A percentile compares a stretch with the other conserved stretches of the same genome.
Conservation (phyloP, 306 rosid genomes). For the Cucumis melo region DNA sequence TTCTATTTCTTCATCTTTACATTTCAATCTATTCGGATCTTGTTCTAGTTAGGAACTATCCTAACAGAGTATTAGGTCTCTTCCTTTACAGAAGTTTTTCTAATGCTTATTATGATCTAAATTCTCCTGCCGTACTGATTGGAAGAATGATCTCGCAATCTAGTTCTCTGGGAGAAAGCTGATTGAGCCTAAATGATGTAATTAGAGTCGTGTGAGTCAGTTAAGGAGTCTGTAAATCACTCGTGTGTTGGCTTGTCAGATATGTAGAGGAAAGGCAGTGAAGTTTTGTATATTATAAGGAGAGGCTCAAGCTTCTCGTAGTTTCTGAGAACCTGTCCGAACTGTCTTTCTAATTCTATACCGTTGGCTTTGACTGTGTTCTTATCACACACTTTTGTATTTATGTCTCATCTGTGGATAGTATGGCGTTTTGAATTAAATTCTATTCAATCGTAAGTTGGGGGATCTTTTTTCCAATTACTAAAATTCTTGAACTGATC, state of each 20-base stretch:
- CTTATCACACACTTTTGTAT: background rate
- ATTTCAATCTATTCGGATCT: no score
- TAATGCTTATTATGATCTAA: background rate
- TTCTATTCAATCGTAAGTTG: background rate
- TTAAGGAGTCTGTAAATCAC: background rate
- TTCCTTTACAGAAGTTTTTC: no score
- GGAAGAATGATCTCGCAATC: background rate
- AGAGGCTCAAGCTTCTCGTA: background rate
- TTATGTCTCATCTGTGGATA: background rate
- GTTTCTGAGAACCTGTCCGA: background rate
- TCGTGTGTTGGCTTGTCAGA: background rate
- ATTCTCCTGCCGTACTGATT: background rate
- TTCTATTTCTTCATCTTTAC: no score
- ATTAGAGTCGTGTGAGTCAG: background rate
- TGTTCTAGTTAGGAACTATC: no score
- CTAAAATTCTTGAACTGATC: background rate
- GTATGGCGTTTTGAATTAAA: background rate
- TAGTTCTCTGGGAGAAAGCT: background rate
- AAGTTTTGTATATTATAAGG: background rate
- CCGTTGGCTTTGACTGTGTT: background rate
- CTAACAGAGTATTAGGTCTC: no score
- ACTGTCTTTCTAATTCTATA: background rate
- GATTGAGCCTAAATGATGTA: background rate
- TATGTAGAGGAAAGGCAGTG: background rate
- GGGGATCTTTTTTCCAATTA: background rate